Base-by-base conservation (phyloP, 1,284 basidiomycete genomes). In the Salmacisia buchloeana region DNA sequence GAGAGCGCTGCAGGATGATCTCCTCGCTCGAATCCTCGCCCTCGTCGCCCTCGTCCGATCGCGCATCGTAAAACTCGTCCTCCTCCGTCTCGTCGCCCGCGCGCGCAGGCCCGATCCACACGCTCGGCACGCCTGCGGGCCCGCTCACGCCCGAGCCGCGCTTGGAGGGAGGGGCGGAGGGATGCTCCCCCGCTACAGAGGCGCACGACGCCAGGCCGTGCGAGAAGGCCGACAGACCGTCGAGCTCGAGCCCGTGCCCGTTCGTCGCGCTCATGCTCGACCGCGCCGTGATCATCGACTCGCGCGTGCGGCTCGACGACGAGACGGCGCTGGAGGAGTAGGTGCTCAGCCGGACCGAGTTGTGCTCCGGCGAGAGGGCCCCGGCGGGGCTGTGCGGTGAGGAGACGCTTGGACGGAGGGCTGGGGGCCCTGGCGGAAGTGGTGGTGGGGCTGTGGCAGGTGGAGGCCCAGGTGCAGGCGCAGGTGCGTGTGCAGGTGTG, bases 231-330 rank as follows among this genome's bases (percentile, higher is more conserved):
- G 49, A 54, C 6, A 54, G 31, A 12, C 49, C 49, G 34, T 54
- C 49, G 49, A 54, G 49, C 49, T 54, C 49, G 15, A 54, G 21
- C 13, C 49, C 49, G 15, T 54, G 49, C 4, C 49, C 49, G 49
- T 54, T 54, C 49, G 49, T 54, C n/a, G 49, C 49, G 31, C 49
- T 54, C 49, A 54, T 54, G 49, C 49, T 54, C 9, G 49, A 54
- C 1, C 49, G 27, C n/a, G 49, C 49, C 15, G 49, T 54, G 31
- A 54, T 33, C 49, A 54, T 54, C 15, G 49, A 54, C 6, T 54
- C 49, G 49, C 49, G 49, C 6, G 10, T 54, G 6, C 49, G 49
- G 21, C 49, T 54, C 25, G 49, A 54, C 15, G 49, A 54, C 13
- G 25, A 33, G 12, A 31, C 9, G 6, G 15, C n/a, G 23, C 46